Evolutionary conservation across 2,329 filamentous ascomycete genomes (phyloP).

Genomic region (Hymenoscyphus albidus): DNA sequence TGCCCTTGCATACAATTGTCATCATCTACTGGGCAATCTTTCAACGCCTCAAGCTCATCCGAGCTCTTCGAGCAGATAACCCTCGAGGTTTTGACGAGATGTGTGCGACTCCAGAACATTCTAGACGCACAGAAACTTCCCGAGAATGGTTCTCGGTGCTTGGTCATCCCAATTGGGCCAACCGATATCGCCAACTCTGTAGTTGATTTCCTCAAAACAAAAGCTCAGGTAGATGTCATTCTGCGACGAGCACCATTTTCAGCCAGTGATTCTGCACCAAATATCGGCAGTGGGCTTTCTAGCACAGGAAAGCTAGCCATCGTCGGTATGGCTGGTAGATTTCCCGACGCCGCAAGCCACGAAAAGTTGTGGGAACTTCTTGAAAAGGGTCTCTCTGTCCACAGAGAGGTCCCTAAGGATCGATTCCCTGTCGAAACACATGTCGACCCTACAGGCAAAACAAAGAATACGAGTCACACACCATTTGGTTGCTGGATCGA

Average conservation of each 20-base stretch:
- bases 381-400: conserved; percentile 12
- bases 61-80: conserved; percentile 4
- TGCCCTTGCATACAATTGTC: background rate
- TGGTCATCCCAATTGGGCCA: conserved; percentile 11
- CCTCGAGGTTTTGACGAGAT: conserved; percentile 4
- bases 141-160: background rate
- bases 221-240: conserved; percentile 1
- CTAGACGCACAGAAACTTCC: background rate
- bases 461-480: conserved; percentile 70
- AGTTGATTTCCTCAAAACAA: conserved; percentile 1
- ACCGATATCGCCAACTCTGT: background rate
- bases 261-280: conserved; percentile 6
- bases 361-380: conserved; percentile 18
- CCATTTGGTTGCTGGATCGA: conserved; percentile 68
- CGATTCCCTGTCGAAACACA: conserved; percentile 72
- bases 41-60: background rate
- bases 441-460: conserved; percentile 65
- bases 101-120: conserved; percentile 4
- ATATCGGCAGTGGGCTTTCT: conserved; percentile 4
- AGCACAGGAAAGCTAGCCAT: conserved; percentile 15
- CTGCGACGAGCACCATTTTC: conserved; percentile 10
- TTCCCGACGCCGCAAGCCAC: conserved; percentile 12
- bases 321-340: conserved; percentile 17
- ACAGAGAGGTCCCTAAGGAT: conserved; percentile 50
- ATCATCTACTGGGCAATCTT: conserved; percentile 1